These are phyloP conservation scores for Urtica urens DNA, from an alignment of 306 rosid genomes.

Conservation along the genomic window DNA sequence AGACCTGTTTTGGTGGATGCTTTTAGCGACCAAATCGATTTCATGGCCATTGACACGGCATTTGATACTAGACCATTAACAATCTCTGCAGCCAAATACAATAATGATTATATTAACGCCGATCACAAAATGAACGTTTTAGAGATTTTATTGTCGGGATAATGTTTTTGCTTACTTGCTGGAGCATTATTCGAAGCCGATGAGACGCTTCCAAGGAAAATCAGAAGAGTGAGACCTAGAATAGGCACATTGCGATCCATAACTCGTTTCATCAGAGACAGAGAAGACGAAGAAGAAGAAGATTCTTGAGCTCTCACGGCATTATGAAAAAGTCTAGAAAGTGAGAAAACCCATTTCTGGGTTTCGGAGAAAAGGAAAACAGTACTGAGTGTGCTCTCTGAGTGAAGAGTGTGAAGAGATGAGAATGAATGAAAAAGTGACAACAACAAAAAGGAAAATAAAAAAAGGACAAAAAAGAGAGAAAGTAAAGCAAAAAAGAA, in stretches of 20 bases:
- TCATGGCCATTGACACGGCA: constrained; percentile 52
- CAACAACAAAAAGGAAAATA: constrained; percentile 2
- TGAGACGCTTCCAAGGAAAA: constrained; percentile 30
- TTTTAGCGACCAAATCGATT: constrained; percentile 74
- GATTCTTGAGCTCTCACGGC: constrained; percentile 24
- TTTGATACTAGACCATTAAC: constrained; percentile 56
- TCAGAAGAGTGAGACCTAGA: constrained; percentile 31
- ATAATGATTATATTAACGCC: constrained; percentile 5
- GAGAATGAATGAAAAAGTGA: constrained; percentile 22
- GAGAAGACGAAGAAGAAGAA: constrained; percentile 11
- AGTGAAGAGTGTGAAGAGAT: constrained; percentile 9
- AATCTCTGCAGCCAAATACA: constrained; percentile 37
- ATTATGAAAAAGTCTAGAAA: constrained; percentile 40
- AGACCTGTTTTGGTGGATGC: constrained; percentile 62
- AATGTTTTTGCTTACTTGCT: constrained; percentile 59
- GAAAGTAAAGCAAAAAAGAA: not conserved
- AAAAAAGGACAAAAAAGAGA: constrained; percentile 3
- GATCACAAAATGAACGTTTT: constrained; percentile 5
- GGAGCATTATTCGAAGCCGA: constrained; percentile 46
- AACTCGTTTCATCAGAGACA: not conserved
- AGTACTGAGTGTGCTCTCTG: constrained; percentile 17
- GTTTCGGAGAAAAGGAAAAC: constrained; percentile 5
- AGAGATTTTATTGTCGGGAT: not conserved
- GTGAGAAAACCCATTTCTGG: constrained; percentile 10
- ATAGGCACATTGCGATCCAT: constrained; percentile 40